phyloP scores from a whole-genome alignment of 306 rosid species.

The Gastrolobium villosum region DNA sequence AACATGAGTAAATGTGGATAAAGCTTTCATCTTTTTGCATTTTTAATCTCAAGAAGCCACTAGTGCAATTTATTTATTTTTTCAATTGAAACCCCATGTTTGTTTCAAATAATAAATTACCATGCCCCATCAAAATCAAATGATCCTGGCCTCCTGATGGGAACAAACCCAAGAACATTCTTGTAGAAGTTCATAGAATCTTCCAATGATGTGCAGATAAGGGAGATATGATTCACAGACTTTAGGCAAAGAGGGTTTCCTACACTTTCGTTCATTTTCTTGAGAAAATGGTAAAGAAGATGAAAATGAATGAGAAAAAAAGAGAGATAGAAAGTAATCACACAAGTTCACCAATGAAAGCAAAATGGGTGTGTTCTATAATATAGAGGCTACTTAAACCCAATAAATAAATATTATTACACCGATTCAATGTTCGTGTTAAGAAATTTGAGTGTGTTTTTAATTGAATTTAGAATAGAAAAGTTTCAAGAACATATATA shows the following conservation, averaged over 20 bases:
- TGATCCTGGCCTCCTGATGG: slow-evolving; percentile 91
- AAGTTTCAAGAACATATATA: too few relatives aligned
- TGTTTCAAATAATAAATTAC: slow-evolving; percentile 45
- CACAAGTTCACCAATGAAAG: too few relatives aligned
- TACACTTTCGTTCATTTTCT: slow-evolving; percentile 71
- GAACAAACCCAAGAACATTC: slow-evolving; percentile 83
- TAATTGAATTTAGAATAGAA: too few relatives aligned
- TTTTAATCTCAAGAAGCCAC: background rate
- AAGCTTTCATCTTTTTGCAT: background rate
- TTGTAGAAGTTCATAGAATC: slow-evolving; percentile 78
- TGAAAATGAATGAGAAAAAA: background rate
- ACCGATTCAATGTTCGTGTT: too few relatives aligned
- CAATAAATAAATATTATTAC: too few relatives aligned
- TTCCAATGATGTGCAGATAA: slow-evolving; percentile 68
- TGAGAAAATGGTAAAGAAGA: background rate
- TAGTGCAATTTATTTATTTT: background rate
- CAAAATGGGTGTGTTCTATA: too few relatives aligned
- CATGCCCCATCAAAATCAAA: slow-evolving; percentile 90
- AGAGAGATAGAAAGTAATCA: too few relatives aligned
- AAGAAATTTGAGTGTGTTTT: too few relatives aligned
- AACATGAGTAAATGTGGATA: too few relatives aligned
- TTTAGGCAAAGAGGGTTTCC: slow-evolving; percentile 87
- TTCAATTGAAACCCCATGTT: too few relatives aligned
- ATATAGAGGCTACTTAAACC: too few relatives aligned
- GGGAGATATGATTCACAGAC: slow-evolving; percentile 91